A percentile compares a stretch with the other conserved stretches of the same genome.
These are phyloP conservation scores for Trametes cingulata DNA, from an alignment of 768 basidiomycete genomes.

Conservation along the genomic window DNA sequence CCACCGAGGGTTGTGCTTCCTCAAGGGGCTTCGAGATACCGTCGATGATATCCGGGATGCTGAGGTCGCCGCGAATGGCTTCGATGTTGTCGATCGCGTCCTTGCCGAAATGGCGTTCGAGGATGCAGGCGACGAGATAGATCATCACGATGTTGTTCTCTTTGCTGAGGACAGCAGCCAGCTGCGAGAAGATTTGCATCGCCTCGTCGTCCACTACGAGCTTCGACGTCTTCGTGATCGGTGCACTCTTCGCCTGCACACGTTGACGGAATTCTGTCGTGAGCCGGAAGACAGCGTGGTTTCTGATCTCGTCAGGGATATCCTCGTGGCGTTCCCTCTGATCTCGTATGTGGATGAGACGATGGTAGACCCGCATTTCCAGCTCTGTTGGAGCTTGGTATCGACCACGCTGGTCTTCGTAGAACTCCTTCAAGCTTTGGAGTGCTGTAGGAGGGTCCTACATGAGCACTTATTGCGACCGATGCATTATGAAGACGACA, in stretches of 20 bases:
- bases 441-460: constrained; percentile 57
- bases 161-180: constrained; percentile 62
- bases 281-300: constrained; percentile 76
- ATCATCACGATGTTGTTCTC: constrained; percentile 72
- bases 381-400: constrained; percentile 82
- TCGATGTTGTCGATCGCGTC: constrained; percentile 80
- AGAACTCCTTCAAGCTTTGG: constrained; percentile 91
- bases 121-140: constrained; percentile 85
- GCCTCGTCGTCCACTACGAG: constrained; percentile 63
- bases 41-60: constrained; percentile 68
- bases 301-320: constrained; percentile 65
- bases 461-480: neutral
- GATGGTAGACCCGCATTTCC: constrained; percentile 95
- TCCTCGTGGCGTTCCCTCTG: constrained; percentile 74
- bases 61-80: constrained; percentile 55
- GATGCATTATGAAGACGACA: constrained; percentile 32
- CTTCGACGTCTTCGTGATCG: constrained; percentile 67
- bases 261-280: constrained; percentile 79
- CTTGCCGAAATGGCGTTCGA: constrained; percentile 83
- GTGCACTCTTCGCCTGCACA: constrained; percentile 78
- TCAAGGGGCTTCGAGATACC: constrained; percentile 43
- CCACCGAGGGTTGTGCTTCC: constrained; percentile 10
- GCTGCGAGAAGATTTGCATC: constrained; percentile 67
- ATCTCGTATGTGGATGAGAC: constrained; percentile 88
- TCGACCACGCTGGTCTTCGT: constrained; percentile 71